These are phyloP conservation scores for Castanea crenata DNA, from an alignment of 306 rosid species.

Conservation along the genomic window DNA sequence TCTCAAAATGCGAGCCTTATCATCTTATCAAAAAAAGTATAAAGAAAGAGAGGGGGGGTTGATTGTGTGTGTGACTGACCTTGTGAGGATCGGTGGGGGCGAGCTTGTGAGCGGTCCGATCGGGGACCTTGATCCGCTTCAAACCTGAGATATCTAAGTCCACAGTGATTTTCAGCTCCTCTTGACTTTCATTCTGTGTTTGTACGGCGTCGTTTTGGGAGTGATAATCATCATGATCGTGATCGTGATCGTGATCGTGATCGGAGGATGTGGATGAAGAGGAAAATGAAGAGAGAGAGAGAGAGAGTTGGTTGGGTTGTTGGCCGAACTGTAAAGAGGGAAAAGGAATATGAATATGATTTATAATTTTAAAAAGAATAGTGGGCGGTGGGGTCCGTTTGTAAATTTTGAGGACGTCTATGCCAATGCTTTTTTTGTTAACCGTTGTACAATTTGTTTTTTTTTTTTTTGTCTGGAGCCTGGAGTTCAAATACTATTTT, in stretches of 20 bases:
- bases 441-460: too few relatives aligned
- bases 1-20: conserved; percentile 41
- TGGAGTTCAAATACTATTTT: too few relatives aligned
- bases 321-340: too few relatives aligned
- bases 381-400: too few relatives aligned
- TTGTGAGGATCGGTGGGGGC: conserved; percentile 29
- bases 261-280: not conserved
- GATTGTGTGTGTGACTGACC: conserved; percentile 24
- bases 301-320: too few relatives aligned
- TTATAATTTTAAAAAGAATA: too few relatives aligned
- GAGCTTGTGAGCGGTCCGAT: conserved; percentile 16
- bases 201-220: conserved; percentile 5
- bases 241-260: not conserved
- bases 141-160: conserved; percentile 11
- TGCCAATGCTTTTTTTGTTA: too few relatives aligned
- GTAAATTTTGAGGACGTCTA: too few relatives aligned
- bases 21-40: conserved; percentile 28
- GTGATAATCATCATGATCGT: not conserved
- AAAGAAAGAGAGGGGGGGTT: not conserved
- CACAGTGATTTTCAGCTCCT: conserved; percentile 16
- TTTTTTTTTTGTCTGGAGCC: too few relatives aligned
- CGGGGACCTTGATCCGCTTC: conserved; percentile 32
- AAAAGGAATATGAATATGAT: too few relatives aligned
- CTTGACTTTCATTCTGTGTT: not conserved
- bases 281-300: not conserved